phyloP scores from a whole-genome alignment of 2,329 filamentous ascomycete genomes.

The Orbilia oligospora region DNA sequence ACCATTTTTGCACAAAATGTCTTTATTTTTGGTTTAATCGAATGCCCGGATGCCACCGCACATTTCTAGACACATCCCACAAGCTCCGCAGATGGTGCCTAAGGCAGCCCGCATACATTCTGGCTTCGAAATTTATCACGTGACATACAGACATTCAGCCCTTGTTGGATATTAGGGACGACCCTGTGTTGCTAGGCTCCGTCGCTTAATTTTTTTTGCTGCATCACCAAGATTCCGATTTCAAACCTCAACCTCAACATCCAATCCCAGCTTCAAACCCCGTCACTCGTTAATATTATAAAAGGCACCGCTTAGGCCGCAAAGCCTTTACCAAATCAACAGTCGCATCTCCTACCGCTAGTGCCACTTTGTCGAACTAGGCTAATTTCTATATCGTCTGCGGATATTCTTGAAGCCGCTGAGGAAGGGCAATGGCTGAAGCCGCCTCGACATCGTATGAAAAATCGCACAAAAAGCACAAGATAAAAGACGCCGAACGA shows the following conservation, averaged over 20 bases:
- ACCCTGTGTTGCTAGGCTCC: background rate
- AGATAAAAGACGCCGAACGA: conserved; percentile 58
- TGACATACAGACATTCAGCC: background rate
- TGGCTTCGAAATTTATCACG: background rate
- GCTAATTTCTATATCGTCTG: background rate
- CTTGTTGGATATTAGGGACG: background rate
- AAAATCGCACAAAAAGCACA: conserved; percentile 61
- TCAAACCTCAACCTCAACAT: too few species aligned
- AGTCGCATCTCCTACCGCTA: background rate
- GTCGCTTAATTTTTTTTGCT: conserved; percentile 21
- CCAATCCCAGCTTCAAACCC: background rate
- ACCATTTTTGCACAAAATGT: background rate
- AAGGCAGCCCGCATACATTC: background rate
- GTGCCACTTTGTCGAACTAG: background rate
- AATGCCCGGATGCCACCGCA: background rate
- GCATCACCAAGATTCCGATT: background rate
- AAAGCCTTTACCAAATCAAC: background rate
- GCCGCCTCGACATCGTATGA: conserved; percentile 66
- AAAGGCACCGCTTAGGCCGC: background rate
- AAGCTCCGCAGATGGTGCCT: background rate
- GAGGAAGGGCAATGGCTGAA: conserved; percentile 66
- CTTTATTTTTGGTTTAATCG: background rate
- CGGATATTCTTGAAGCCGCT: background rate
- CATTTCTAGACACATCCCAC: too few species aligned
- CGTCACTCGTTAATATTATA: background rate